Percentiles rank a stretch among this genome's conserved stretches.
Conservation (phyloP, 176 grass and related monocot species). For the Oryza brachyantha region DNA sequence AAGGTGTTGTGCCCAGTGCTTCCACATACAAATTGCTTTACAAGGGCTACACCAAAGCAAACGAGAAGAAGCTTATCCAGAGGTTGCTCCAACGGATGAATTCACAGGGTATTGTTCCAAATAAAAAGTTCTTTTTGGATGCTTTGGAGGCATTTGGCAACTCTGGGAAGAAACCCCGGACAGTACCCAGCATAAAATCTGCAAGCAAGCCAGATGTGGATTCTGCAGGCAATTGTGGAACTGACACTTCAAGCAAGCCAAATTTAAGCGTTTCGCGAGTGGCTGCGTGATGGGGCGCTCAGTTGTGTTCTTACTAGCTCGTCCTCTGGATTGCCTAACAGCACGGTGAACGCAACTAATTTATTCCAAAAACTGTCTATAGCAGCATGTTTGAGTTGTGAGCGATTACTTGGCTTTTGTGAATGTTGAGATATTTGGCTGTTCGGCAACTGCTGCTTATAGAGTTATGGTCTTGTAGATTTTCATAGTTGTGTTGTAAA, state of each 20-base stretch:
- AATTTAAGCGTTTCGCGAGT: slow-evolving; percentile 20
- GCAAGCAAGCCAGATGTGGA: slow-evolving; percentile 14
- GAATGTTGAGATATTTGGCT: background rate
- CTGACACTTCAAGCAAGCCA: background rate
- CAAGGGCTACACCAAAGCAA: slow-evolving; percentile 66
- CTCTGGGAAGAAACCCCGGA: slow-evolving; percentile 36
- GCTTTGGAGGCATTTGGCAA: slow-evolving; percentile 72
- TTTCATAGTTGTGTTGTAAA: background rate
- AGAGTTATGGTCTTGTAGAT: background rate
- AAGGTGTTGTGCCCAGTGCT: slow-evolving; percentile 49
- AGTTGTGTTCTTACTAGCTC: slow-evolving; percentile 5
- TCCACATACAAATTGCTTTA: slow-evolving; percentile 97
- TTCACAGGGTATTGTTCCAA: slow-evolving; percentile 74
- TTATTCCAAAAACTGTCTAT: slow-evolving; percentile 13
- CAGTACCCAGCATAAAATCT: slow-evolving; percentile 27
- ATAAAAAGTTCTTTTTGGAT: slow-evolving; percentile 89
- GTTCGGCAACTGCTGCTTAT: background rate
- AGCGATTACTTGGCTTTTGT: background rate
- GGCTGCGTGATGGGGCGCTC: background rate
- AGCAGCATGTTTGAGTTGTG: background rate
- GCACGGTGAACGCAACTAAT: background rate
- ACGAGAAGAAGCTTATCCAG: slow-evolving; percentile 69
- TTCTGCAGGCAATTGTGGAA: slow-evolving; percentile 31
- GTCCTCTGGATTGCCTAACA: slow-evolving; percentile 6
- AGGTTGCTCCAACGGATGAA: slow-evolving; percentile 79